Evolutionary conservation across 169 alveolate genomes (phyloP).

Genomic region (Babesia gibsoni): DNA sequence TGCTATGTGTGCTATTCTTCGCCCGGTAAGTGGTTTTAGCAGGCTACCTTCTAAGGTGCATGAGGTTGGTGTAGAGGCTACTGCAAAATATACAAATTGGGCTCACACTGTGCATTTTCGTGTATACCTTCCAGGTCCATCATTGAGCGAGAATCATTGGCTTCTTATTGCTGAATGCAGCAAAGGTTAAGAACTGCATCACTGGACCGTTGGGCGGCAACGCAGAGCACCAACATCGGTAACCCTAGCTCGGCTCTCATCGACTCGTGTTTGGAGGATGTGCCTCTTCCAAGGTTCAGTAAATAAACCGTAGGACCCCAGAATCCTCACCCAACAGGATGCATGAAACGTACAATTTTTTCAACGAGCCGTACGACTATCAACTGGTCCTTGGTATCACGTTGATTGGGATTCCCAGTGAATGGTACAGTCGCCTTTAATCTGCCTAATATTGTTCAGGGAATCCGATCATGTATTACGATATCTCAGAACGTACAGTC

Average conservation of each 20-base stretch:
- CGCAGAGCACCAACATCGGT: background rate
- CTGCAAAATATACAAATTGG: background rate
- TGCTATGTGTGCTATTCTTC: background rate
- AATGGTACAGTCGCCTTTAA: constrained; percentile 5
- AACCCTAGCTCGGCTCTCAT: background rate
- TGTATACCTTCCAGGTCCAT: background rate
- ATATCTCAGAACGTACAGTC: constrained; percentile 41
- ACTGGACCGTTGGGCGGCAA: background rate
- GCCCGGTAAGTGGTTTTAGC: too few relatives aligned
- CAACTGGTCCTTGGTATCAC: constrained; percentile 63
- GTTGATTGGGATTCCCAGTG: constrained; percentile 48
- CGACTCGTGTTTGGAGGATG: background rate
- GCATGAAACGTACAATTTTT: constrained; percentile 42
- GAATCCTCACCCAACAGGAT: background rate
- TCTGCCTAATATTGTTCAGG: constrained; percentile 15
- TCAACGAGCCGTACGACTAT: constrained; percentile 61
- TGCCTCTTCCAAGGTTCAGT: background rate
- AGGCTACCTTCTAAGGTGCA: too few relatives aligned
- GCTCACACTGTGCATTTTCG: background rate
- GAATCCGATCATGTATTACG: constrained; percentile 26
- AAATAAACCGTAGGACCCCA: background rate
- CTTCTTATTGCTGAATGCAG: background rate
- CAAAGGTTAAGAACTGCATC: background rate
- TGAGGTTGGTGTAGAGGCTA: too few relatives aligned
- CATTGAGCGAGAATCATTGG: too few relatives aligned